Base-by-base conservation (phyloP, 208 protist species). In the Acanthamoeba healyi region DNA sequence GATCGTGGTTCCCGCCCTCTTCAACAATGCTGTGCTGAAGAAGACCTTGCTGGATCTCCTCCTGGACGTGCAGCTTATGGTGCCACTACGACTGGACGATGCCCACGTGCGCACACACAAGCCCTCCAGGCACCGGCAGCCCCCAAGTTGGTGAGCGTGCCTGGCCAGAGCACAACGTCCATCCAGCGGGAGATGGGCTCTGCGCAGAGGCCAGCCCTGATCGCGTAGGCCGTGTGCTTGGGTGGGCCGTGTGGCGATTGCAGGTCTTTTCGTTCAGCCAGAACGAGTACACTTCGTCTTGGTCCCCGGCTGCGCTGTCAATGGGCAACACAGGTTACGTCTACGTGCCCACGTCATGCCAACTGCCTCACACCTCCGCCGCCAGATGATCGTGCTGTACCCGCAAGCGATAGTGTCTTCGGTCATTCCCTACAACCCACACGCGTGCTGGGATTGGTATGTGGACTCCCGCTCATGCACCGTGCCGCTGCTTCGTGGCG, bases 361-460 rank as follows among this genome's bases (percentile, higher is more conserved):
- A 89, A 49, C n/a, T n/a, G n/a, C n/a, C n/a, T n/a, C n/a, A n/a
- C n/a, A n/a, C n/a, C n/a, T n/a, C n/a, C n/a, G n/a, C n/a, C n/a
- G 63, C 63, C 17, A 84, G 74, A 61, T 89, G 17, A 89, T 89
- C 36, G 54, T 89, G 4, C 54, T 89, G 19, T 89, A 89, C 36
- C 82, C 82, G 44, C 82, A 89, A 46, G 56, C 36, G 17, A 46
- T 70, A 0, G 56, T 14, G 26, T 70, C 54, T 6, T 40, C 54
- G 2, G 17, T 70, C 10, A 22, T 84, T 51, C 74, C 74, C 17
- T 61, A 89, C 82, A 89, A 89, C 54, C 82, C 82, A 24, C 14
- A 89, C 10, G 82, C 54, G 4, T 89, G 82, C 51, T 89, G 82
- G 82, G 82, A 89, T 34, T 89, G 82, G 82, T 89, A 34, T 22